Conservation (phyloP, 148 eudicot genomes). For the Chenopodium album region DNA sequence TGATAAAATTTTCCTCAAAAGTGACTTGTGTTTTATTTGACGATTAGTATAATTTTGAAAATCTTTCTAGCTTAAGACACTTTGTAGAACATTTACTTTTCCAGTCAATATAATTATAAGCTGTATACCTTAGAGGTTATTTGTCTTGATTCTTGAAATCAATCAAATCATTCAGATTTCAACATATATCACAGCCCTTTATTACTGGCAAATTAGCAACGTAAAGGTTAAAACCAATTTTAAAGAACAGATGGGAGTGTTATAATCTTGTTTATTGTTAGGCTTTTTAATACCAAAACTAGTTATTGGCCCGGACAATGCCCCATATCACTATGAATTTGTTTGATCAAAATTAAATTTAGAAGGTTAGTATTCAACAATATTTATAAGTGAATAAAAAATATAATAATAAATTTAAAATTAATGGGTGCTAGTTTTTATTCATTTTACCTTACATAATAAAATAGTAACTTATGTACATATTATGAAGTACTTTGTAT, state of each 20-base stretch:
- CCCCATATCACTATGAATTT: too few relatives aligned
- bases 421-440: too few relatives aligned
- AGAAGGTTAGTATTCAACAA: too few relatives aligned
- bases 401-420: too few relatives aligned
- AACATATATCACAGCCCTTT: neutral
- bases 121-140: neutral
- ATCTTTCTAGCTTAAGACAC: neutral
- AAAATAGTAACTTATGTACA: too few relatives aligned
- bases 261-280: neutral
- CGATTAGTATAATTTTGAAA: neutral
- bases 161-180: neutral
- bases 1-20: neutral
- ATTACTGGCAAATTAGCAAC: neutral
- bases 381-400: too few relatives aligned
- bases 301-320: too few relatives aligned
- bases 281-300: neutral
- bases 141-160: neutral
- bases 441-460: too few relatives aligned
- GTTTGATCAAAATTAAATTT: too few relatives aligned
- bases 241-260: neutral
- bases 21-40: neutral
- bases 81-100: neutral
- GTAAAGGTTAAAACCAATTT: neutral
- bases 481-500: too few relatives aligned
- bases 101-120: neutral